Evolutionary conservation across 1,284 basidiomycete species (phyloP).

Genomic region (Leccinum huronense): DNA sequence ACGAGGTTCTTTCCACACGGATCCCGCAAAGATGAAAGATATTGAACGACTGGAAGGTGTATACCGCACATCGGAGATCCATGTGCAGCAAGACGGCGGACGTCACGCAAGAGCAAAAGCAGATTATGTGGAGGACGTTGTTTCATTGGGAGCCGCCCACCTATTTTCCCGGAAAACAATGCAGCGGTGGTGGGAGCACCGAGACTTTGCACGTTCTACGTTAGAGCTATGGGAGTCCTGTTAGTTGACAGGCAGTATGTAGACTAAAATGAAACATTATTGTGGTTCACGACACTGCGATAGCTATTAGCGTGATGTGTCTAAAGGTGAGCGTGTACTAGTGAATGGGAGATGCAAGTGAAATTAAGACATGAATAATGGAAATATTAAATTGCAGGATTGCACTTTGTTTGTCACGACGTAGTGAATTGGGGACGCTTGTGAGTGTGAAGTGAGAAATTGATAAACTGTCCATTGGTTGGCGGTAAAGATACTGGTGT

Average conservation of each 20-base stretch:
- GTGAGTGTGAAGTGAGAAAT: too few relatives aligned
- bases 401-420: too few relatives aligned
- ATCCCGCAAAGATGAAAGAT: slow-evolving; percentile 4
- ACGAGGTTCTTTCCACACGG: not conserved
- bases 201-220: not conserved
- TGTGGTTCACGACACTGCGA: too few relatives aligned
- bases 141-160: not conserved
- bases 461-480: too few relatives aligned
- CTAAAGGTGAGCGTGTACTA: too few relatives aligned
- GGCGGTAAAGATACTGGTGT: too few relatives aligned
- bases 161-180: not conserved
- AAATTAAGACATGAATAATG: too few relatives aligned
- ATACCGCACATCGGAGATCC: not conserved
- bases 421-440: too few relatives aligned
- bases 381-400: too few relatives aligned
- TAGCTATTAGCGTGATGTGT: not conserved
- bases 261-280: not conserved
- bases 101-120: not conserved
- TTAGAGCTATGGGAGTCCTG: slow-evolving; percentile 1
- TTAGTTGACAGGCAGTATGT: too few relatives aligned
- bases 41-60: not conserved
- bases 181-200: slow-evolving; percentile 1
- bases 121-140: slow-evolving; percentile 2
- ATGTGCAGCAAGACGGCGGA: slow-evolving; percentile 1
- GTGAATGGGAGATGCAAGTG: too few relatives aligned